Conservation (phyloP, 352 stramenopile species). For the Pythium chondricola region DNA sequence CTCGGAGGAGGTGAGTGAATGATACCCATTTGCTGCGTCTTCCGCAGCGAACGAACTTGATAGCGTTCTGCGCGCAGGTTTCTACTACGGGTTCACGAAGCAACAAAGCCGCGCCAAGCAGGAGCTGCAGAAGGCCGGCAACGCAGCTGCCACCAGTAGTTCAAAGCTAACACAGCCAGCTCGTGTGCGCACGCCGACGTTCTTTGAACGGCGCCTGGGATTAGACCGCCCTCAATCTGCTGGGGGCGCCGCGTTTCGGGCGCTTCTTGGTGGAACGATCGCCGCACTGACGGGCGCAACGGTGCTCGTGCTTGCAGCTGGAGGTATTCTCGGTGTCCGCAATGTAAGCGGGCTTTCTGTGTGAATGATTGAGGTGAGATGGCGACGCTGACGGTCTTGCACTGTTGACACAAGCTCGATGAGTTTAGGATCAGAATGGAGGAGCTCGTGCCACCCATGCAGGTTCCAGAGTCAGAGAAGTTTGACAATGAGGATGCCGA, state of each 20-base stretch:
- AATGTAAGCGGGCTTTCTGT: slow-evolving; percentile 24
- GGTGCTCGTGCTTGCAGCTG: slow-evolving; percentile 27
- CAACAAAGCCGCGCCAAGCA: slow-evolving; percentile 28
- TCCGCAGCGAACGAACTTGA: background rate
- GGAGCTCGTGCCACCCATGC: slow-evolving; percentile 19
- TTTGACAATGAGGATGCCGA: slow-evolving; percentile 21
- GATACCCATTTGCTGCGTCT: background rate
- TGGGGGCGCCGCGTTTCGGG: slow-evolving; percentile 31
- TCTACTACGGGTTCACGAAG: slow-evolving; percentile 52
- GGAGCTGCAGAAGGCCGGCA: background rate
- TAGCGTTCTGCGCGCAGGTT: slow-evolving; percentile 22
- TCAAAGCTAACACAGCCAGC: no score
- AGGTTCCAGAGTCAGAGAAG: slow-evolving; percentile 7
- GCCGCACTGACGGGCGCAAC: slow-evolving; percentile 34
- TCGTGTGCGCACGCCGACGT: slow-evolving; percentile 20
- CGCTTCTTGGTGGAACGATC: slow-evolving; percentile 41
- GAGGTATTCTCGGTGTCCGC: slow-evolving; percentile 26
- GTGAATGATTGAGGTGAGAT: background rate
- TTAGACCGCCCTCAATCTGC: slow-evolving; percentile 32
- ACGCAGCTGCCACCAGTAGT: background rate
- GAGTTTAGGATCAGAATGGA: slow-evolving; percentile 40
- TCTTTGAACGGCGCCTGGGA: slow-evolving; percentile 35
- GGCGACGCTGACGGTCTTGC: background rate
- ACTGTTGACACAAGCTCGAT: slow-evolving; percentile 12
- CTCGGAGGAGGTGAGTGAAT: slow-evolving; percentile 31